Evolutionary conservation across 805 yeast species (phyloP).

Genomic region (Priceomyces haplophilus): DNA sequence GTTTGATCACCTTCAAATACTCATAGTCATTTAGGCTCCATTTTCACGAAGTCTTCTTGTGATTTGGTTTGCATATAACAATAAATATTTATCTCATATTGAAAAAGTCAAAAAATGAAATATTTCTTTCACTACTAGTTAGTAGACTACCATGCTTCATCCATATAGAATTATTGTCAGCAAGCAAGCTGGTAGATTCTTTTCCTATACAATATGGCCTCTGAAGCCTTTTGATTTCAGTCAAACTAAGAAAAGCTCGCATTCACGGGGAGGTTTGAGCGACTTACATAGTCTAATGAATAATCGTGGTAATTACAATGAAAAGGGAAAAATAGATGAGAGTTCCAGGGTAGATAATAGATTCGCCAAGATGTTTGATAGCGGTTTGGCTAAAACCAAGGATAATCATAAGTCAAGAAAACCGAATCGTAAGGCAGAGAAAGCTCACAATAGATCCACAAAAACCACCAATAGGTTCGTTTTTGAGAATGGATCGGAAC

Average conservation of each 20-base stretch:
- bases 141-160: neutral
- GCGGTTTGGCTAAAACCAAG: neutral
- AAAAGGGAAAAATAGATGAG: neutral
- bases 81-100: no score
- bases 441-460: neutral
- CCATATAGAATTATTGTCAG: neutral
- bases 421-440: neutral
- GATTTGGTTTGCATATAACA: no score
- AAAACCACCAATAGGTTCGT: constrained; percentile 16
- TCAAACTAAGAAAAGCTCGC: neutral
- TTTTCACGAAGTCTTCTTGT: no score
- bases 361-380: constrained; percentile 5
- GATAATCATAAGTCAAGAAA: constrained; percentile 3
- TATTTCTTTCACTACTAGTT: neutral
- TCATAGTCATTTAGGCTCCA: neutral
- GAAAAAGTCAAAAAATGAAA: neutral
- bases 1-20: neutral
- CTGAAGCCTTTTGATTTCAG: constrained; percentile 7
- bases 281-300: neutral
- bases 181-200: neutral
- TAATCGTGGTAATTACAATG: neutral
- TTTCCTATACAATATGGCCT: constrained; percentile 1
- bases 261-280: neutral
- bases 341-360: neutral
- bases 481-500: constrained; percentile 24